Evolutionary conservation across 441 rosid species (phyloP).

Genomic region (Gossypium lobatum): DNA sequence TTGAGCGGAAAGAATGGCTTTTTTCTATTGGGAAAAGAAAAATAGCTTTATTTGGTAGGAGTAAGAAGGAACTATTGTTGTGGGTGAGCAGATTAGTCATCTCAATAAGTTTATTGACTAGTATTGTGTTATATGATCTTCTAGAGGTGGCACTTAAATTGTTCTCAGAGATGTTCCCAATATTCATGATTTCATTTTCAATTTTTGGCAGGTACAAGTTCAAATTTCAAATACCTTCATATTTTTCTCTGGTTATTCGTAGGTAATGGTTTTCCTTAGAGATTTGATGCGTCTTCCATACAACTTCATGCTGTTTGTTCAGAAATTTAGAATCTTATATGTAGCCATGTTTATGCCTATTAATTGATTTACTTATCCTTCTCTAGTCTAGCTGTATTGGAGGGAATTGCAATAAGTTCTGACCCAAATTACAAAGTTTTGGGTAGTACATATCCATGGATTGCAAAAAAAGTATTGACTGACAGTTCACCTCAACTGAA

Average conservation of each 20-base stretch:
- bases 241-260: constrained; percentile 89
- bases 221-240: constrained; percentile 91
- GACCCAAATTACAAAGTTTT: constrained; percentile 88
- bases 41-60: not conserved
- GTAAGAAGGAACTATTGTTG: not conserved
- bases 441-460: constrained; percentile 97
- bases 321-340: not conserved
- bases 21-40: not conserved
- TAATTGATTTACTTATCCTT: constrained; percentile 18
- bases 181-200: not conserved
- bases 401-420: constrained; percentile 82
- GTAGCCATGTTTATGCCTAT: not conserved
- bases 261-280: constrained; percentile 41
- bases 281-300: not conserved
- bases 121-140: not conserved
- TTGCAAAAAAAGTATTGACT: constrained; percentile 83
- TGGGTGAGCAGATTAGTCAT: not conserved
- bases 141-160: not conserved
- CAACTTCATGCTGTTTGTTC: not conserved
- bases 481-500: constrained; percentile 85
- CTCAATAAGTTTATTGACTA: not conserved
- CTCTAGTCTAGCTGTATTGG: constrained; percentile 87
- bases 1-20: not conserved
- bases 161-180: not conserved
- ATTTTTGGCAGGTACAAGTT: constrained; percentile 78